Evolutionary conservation across 345 rosid species (phyloP).

Genomic region (Microthlaspi erraticum): DNA sequence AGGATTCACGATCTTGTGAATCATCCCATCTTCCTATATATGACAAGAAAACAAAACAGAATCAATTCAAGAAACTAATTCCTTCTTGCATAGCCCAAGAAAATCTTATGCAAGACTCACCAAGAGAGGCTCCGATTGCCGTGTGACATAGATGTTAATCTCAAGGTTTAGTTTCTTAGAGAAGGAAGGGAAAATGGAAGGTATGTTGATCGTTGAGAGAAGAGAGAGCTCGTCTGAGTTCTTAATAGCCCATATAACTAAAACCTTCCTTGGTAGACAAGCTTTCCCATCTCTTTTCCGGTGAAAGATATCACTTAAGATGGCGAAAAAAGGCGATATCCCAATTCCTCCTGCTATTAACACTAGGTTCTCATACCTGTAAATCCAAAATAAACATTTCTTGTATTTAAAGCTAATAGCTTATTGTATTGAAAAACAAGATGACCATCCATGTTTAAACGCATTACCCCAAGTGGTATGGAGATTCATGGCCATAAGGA

Average conservation of each 20-base stretch:
- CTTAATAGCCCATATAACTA: slow-evolving; percentile 85
- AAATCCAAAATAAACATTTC: slow-evolving; percentile 14
- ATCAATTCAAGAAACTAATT: not conserved
- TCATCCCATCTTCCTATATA: slow-evolving; percentile 78
- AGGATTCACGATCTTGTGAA: slow-evolving; percentile 37
- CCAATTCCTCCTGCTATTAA: slow-evolving; percentile 96
- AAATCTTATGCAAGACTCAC: slow-evolving; percentile 46
- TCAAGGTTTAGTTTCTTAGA: slow-evolving; percentile 62
- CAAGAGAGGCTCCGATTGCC: slow-evolving; percentile 72
- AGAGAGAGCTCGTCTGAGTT: slow-evolving; percentile 79
- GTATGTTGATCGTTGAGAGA: slow-evolving; percentile 62
- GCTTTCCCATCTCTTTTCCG: slow-evolving; percentile 64
- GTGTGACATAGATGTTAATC: slow-evolving; percentile 65
- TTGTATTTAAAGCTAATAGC: not conserved
- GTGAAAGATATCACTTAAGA: slow-evolving; percentile 78
- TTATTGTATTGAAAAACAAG: not conserved
- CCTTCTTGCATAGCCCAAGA: not conserved
- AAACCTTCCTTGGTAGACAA: slow-evolving; percentile 68
- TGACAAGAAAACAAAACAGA: slow-evolving; percentile 18
- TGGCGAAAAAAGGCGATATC: slow-evolving; percentile 85
- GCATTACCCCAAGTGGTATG: slow-evolving; percentile 75
- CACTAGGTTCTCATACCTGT: slow-evolving; percentile 81
- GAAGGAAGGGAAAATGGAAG: slow-evolving; percentile 63
- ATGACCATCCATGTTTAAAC: not conserved
- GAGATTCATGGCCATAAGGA: slow-evolving; percentile 84